These are phyloP conservation scores for Lactuca sativa DNA, from an alignment of 129 eudicot genomes.

Conservation along the genomic window DNA sequence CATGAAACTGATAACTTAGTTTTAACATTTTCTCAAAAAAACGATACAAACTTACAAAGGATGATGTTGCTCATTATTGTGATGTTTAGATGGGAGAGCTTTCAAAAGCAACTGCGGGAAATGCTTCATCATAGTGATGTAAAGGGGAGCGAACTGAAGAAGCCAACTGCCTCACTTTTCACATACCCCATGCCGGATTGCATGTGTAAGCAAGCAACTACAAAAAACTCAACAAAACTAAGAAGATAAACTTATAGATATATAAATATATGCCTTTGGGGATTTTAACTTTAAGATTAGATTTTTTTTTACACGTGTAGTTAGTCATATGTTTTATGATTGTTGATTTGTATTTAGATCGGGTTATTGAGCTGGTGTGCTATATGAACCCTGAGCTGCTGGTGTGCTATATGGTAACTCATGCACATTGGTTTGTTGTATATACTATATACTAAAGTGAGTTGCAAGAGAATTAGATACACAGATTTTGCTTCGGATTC, in stretches of 20 bases:
- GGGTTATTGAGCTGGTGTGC: constrained; percentile 8
- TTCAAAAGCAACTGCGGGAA: constrained; percentile 72
- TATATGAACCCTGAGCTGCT: not conserved
- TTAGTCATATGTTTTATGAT: constrained; percentile 14
- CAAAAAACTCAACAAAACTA: constrained; percentile 42
- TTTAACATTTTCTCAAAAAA: too few species aligned
- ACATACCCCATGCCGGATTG: constrained; percentile 97
- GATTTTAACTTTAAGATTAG: constrained; percentile 13
- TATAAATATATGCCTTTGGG: constrained; percentile 16
- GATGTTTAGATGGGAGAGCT: constrained; percentile 78
- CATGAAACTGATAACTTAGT: too few species aligned
- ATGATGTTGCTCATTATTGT: not conserved
- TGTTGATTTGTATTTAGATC: constrained; percentile 29
- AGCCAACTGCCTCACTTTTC: constrained; percentile 78
- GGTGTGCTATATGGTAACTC: not conserved
- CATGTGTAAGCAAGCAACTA: constrained; percentile 74
- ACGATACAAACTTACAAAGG: not conserved
- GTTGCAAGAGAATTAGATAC: not conserved
- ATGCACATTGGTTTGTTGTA: constrained; percentile 21
- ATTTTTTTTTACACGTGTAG: constrained; percentile 25
- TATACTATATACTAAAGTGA: constrained; percentile 28
- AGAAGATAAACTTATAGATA: constrained; percentile 24
- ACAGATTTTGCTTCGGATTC: not conserved
- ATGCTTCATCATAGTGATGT: constrained; percentile 94
- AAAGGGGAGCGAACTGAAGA: constrained; percentile 77